These are phyloP conservation scores for Albatrellus sp. DNA, from an alignment of 1,284 basidiomycete genomes.

Conservation along the genomic window DNA sequence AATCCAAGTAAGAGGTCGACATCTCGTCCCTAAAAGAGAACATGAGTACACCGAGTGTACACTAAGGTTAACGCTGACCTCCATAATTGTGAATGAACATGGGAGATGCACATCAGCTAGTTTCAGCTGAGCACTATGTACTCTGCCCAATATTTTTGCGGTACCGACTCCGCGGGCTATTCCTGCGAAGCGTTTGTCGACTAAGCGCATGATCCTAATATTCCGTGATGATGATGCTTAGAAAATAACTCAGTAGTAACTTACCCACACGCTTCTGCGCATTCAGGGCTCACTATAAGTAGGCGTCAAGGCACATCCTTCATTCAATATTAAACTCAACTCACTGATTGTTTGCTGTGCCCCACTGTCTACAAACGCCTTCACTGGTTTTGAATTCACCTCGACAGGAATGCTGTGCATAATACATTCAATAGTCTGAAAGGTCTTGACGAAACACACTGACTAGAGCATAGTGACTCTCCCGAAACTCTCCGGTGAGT, in stretches of 20 bases:
- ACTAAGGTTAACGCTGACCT: constrained; percentile 33
- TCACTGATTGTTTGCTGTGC: constrained; percentile 93
- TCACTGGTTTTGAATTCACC: constrained; percentile 83
- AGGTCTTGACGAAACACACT: constrained; percentile 17
- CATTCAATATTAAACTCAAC: constrained; percentile 18
- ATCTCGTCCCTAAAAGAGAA: constrained; percentile 52
- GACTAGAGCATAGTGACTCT: constrained; percentile 95
- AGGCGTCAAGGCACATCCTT: constrained; percentile 5
- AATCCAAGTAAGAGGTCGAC: constrained; percentile 93
- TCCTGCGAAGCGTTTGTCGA: constrained; percentile 82
- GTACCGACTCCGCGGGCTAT: constrained; percentile 95
- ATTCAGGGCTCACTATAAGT: constrained; percentile 79
- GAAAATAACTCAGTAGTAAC: constrained; percentile 15
- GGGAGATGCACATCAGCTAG: constrained; percentile 75
- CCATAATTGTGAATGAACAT: constrained; percentile 93
- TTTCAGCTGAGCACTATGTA: constrained; percentile 90
- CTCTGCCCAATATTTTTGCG: constrained; percentile 86
- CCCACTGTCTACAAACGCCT: constrained; percentile 97
- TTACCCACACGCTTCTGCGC: constrained; percentile 85
- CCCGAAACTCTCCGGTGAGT: constrained; percentile 88
- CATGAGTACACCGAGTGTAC: not conserved
- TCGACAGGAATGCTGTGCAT: constrained; percentile 64
- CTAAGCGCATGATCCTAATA: constrained; percentile 79
- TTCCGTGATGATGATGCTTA: not conserved
- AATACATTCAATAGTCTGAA: not conserved